Percentiles rank a stretch among this genome's conserved stretches.
These are phyloP conservation scores for Cutaneotrichosporon cyanovorans DNA, from an alignment of 1,284 basidiomycete genomes.

Conservation along the genomic window DNA sequence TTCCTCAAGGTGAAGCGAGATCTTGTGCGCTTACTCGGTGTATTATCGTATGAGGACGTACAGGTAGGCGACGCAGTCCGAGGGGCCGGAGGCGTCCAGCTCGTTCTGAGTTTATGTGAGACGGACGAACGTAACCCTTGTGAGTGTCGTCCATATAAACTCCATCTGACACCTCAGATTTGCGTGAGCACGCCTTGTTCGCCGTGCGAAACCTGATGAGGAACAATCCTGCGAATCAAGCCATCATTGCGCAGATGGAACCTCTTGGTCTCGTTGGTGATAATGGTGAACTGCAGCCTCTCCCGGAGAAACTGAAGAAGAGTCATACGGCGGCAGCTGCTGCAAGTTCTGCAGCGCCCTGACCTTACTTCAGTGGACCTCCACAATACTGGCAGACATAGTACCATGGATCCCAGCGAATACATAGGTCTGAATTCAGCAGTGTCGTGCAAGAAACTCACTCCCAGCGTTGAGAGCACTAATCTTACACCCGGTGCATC, in stretches of 20 bases:
- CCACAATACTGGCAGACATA: too few species aligned
- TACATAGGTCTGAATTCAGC: too few species aligned
- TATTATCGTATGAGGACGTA: constrained; percentile 58
- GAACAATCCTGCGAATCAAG: constrained; percentile 69
- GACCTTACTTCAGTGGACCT: too few species aligned
- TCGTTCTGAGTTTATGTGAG: constrained; percentile 77
- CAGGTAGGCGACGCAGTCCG: constrained; percentile 66
- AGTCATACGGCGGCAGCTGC: background rate
- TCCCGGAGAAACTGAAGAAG: constrained; percentile 41
- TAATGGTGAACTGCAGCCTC: constrained; percentile 52
- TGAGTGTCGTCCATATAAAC: constrained; percentile 47
- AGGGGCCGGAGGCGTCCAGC: constrained; percentile 61
- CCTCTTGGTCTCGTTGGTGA: constrained; percentile 53
- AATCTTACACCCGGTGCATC: too few species aligned
- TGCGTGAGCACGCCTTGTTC: constrained; percentile 83
- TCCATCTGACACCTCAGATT: constrained; percentile 50
- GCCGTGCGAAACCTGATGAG: constrained; percentile 68
- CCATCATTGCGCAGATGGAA: constrained; percentile 62
- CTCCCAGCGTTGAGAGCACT: too few species aligned
- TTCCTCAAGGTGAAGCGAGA: constrained; percentile 58
- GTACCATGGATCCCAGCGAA: too few species aligned
- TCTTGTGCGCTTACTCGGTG: constrained; percentile 68
- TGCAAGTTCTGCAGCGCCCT: too few species aligned
- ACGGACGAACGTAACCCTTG: constrained; percentile 84
- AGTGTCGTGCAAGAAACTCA: too few species aligned